Evolutionary conservation across 352 stramenopile species (phyloP).

Genomic region (Phytopythium vexans): DNA sequence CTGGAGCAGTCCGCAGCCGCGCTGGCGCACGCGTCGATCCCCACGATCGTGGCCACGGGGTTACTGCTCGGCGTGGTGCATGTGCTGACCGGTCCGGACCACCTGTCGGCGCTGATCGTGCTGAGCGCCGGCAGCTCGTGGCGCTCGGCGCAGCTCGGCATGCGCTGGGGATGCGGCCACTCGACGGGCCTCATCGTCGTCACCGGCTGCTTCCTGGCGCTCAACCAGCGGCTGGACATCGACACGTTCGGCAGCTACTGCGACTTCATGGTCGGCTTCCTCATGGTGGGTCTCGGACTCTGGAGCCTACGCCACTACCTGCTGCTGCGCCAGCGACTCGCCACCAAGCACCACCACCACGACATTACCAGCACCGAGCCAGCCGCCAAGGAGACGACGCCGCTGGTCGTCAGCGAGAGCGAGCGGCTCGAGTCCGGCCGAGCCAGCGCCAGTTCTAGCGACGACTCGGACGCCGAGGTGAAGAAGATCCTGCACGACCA

Average conservation of each 20-base stretch:
- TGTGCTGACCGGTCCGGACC: slow-evolving; percentile 68
- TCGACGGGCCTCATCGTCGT: slow-evolving; percentile 75
- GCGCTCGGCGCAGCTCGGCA: slow-evolving; percentile 71
- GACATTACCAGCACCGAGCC: slow-evolving; percentile 18
- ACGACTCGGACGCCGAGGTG: slow-evolving; percentile 21
- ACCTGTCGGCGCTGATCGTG: slow-evolving; percentile 85
- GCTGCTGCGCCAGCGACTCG: slow-evolving; percentile 29
- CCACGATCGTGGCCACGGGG: slow-evolving; percentile 32
- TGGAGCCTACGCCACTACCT: slow-evolving; percentile 57
- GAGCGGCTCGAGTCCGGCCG: slow-evolving; percentile 9
- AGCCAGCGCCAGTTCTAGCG: slow-evolving; percentile 3
- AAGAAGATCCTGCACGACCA: slow-evolving; percentile 39
- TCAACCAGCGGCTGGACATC: slow-evolving; percentile 43
- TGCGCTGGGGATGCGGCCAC: slow-evolving; percentile 89
- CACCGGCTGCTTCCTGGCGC: slow-evolving; percentile 54
- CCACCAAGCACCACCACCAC: slow-evolving; percentile 9
- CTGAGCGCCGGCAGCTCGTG: slow-evolving; percentile 68
- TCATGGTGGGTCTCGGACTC: slow-evolving; percentile 62
- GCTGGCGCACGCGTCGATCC: slow-evolving; percentile 36
- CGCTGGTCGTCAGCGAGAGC: slow-evolving; percentile 3
- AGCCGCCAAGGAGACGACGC: slow-evolving; percentile 25
- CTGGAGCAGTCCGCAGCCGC: slow-evolving; percentile 18
- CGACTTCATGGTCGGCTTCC: slow-evolving; percentile 67
- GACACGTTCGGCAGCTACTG: slow-evolving; percentile 54
- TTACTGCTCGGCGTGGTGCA: slow-evolving; percentile 46